Evolutionary conservation across 2,329 filamentous ascomycete genomes (phyloP).

Genomic region (Colletotrichum camelliae): DNA sequence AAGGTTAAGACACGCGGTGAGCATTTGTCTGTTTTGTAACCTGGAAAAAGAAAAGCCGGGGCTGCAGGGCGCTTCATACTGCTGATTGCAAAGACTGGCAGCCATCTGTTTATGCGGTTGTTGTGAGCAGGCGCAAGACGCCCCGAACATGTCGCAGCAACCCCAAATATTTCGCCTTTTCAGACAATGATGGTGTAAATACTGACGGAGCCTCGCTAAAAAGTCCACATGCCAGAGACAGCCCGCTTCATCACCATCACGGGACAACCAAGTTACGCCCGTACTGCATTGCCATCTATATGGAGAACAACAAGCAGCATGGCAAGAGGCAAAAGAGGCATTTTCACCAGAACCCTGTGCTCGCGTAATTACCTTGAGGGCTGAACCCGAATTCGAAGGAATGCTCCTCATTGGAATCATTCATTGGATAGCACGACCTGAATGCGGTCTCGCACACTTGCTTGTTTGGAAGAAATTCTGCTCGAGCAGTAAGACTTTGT

Average conservation of each 20-base stretch:
- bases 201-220: not conserved
- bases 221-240: not conserved
- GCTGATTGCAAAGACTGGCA: not conserved
- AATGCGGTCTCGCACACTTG: not conserved
- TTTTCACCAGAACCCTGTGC: not conserved
- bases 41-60: not conserved
- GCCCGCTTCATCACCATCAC: not conserved
- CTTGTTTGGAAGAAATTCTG: not conserved
- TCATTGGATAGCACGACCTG: not conserved
- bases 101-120: not conserved
- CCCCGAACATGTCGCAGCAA: not conserved
- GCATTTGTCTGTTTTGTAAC: not conserved
- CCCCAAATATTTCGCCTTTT: not conserved
- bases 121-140: not conserved
- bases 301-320: not conserved
- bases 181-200: not conserved
- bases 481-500: not conserved
- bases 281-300: not conserved
- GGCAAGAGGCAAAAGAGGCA: not conserved
- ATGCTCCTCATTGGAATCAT: not conserved
- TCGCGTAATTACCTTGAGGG: not conserved
- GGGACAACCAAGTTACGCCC: not conserved
- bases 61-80: not conserved
- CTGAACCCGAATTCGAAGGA: not conserved
- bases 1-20: conserved; percentile 2